phyloP scores from a whole-genome alignment of 192 early-diverging fungal species.

The Coemansia sp. region DNA sequence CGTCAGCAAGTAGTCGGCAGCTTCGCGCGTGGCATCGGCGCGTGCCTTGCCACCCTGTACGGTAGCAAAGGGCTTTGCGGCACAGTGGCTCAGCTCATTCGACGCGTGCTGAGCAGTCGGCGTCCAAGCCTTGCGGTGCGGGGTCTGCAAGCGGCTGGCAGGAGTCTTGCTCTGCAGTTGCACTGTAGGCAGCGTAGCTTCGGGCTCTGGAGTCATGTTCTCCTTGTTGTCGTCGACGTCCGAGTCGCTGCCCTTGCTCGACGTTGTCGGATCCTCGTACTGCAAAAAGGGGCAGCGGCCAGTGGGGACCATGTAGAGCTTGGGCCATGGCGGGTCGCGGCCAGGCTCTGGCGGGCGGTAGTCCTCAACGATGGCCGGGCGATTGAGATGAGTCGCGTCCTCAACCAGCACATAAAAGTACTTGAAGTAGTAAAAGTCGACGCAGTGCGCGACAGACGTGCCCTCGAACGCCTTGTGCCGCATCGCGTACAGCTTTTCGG shows the following conservation, averaged over 20 bases:
- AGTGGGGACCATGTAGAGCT: slow-evolving; percentile 57
- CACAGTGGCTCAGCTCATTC: background rate
- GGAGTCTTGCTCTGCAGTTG: slow-evolving; percentile 50
- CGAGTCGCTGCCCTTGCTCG: slow-evolving; percentile 54
- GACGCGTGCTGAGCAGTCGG: slow-evolving; percentile 8
- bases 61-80: slow-evolving; percentile 1
- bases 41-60: background rate
- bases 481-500: slow-evolving; percentile 50
- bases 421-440: slow-evolving; percentile 57
- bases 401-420: slow-evolving; percentile 55
- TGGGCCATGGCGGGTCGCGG: slow-evolving; percentile 56
- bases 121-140: slow-evolving; percentile 31
- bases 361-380: slow-evolving; percentile 55
- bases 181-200: slow-evolving; percentile 30
- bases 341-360: slow-evolving; percentile 47
- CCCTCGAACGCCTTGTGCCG: slow-evolving; percentile 49
- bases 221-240: slow-evolving; percentile 52
- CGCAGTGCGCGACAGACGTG: slow-evolving; percentile 36
- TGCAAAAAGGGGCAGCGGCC: slow-evolving; percentile 60
- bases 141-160: slow-evolving; percentile 33
- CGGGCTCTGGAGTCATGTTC: slow-evolving; percentile 52
- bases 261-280: slow-evolving; percentile 57
- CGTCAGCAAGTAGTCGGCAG: slow-evolving; percentile 16
- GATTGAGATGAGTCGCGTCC: slow-evolving; percentile 47
- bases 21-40: background rate